Base-by-base conservation (phyloP, 169 alveolate species). In the Eimeria zaria region DNA sequence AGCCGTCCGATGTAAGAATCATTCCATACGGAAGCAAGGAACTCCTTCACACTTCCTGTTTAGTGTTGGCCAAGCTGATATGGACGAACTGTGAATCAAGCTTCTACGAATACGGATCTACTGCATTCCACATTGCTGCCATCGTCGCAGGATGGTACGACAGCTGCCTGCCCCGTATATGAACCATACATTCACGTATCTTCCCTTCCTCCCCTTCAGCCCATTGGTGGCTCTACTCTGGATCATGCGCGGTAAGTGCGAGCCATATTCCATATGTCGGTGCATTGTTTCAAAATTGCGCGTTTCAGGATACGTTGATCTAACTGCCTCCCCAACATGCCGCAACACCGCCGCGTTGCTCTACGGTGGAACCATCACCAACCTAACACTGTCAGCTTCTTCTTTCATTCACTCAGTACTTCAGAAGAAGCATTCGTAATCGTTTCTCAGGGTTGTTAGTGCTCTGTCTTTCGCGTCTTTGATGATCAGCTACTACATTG, bases 11-110 rank as follows among this genome's bases (percentile, higher is more conserved):
- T 53, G 92, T 85, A 85, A 85, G 92, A 14, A 12, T 1, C 74
- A 51, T 14, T 55, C 22, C 58, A 27, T 33, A 20, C 46, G 27
- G 30, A 85, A 20, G 78, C 11, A 11, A 60, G 20, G 30, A 27
- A 9, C 80, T 9, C 36, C 64, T 39, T 55, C 30, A 22, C 71
- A 51, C 27, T 14, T 60, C 18, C 92, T 27, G 41, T 12, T 55
- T 46, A 85, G 92, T 85, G 60, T 60, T 85, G 60, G 74, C 92
- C 78, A 85, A 85, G 80, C 92, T 85, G 8, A 60, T 85, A 2
- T 85, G 92, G 92, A 85, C 92, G 92, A 85, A 85, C 80, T 55
- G 92, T 41, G 92, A 85, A 60, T 85, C 92, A 60, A 85, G 92
- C 80, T 85, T 85, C 81, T 39, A 60, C 60, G 92, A 85, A 39